Evolutionary conservation across 2,329 filamentous ascomycete species (phyloP), one percentile per base, ranked within the genome.

Genomic region (Zymoseptoria crescenta): DNA sequence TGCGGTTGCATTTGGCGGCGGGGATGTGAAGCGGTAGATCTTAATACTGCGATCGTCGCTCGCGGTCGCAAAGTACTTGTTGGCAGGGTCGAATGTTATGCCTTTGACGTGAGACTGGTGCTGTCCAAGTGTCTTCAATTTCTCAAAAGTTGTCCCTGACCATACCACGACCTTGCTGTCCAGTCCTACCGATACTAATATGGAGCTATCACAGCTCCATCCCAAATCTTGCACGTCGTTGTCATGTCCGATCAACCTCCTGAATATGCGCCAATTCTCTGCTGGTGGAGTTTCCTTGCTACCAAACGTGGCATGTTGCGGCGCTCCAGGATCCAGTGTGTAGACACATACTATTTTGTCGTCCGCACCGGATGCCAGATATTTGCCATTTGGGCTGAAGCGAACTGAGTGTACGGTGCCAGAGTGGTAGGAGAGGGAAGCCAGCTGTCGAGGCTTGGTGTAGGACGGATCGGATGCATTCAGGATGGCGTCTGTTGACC

Each of bases 291-390:
- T 85, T 72, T 97, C 94, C 73, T 92, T 94, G 55, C 67, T 85
- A 84, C 91, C 91, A 74, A 96, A 96, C 8, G 89, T 87, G 8
- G 88, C 83, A 56, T 87, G 82, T 69, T 89, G 83, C 28, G 88
- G 81, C 2, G 92, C 89, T 70, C 87, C 89, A 59, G 88, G 84
- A 75, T 97, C 91, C 57, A 96, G 83, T 63, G 89, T 87, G 75
- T 99, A 99, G 65, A 99, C 91, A 75, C 94, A 96, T 65, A 99
- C 95, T 71, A 99, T 93, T 80, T 96, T 96, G 78, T 99, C 94
- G 76, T 99, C 94, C 68, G 95, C 95, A 59, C 94, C 94, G 9
- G 93, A 97, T 35, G 95, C 95, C 56, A 99, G 83, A 73, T 96
- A 99, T 72, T 91, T 91, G 59, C 91, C 90, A 71, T 96, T 96